A percentile compares a stretch with the other conserved stretches of the same genome.
These are phyloP conservation scores for Ramichloridium luteum DNA, from an alignment of 2,329 filamentous ascomycete species.

Conservation along the genomic window DNA sequence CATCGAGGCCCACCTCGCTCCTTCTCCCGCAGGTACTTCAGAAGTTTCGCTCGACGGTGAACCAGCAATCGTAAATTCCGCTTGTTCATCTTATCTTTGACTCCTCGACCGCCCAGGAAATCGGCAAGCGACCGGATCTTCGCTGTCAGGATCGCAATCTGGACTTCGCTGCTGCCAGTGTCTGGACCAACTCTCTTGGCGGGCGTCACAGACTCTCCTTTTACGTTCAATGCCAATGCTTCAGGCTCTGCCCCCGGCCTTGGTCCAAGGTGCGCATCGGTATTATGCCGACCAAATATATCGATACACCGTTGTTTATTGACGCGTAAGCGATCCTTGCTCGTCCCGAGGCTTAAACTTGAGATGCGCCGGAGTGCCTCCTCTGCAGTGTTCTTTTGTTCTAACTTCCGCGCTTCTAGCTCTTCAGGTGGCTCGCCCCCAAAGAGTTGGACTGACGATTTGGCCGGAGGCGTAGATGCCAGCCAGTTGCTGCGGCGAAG, in stretches of 20 bases:
- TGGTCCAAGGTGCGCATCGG: constrained; percentile 56
- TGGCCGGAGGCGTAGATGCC: constrained; percentile 41
- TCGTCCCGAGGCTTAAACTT: constrained; percentile 61
- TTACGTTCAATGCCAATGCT: constrained; percentile 26
- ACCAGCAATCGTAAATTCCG: constrained; percentile 74
- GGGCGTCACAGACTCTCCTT: constrained; percentile 10
- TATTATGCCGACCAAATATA: constrained; percentile 82
- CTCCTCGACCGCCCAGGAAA: constrained; percentile 55
- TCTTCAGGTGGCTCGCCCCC: constrained; percentile 26
- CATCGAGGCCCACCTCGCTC: constrained; percentile 86
- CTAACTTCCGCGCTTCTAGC: constrained; percentile 28
- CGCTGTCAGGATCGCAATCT: constrained; percentile 85
- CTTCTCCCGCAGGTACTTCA: constrained; percentile 76
- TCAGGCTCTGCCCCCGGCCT: constrained; percentile 39
- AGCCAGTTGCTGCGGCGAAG: constrained; percentile 56
- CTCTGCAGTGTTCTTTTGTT: constrained; percentile 46
- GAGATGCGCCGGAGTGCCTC: constrained; percentile 72
- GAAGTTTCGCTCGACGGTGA: constrained; percentile 76
- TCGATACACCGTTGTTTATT: constrained; percentile 78
- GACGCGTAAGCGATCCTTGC: constrained; percentile 64
- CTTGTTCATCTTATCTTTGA: constrained; percentile 90
- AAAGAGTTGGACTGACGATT: constrained; percentile 19
- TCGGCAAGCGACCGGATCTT: constrained; percentile 78
- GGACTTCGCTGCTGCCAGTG: constrained; percentile 93
- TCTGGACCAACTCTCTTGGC: constrained; percentile 63